phyloP scores from a whole-genome alignment of 306 rosid species.

The Fragaria ananassa region DNA sequence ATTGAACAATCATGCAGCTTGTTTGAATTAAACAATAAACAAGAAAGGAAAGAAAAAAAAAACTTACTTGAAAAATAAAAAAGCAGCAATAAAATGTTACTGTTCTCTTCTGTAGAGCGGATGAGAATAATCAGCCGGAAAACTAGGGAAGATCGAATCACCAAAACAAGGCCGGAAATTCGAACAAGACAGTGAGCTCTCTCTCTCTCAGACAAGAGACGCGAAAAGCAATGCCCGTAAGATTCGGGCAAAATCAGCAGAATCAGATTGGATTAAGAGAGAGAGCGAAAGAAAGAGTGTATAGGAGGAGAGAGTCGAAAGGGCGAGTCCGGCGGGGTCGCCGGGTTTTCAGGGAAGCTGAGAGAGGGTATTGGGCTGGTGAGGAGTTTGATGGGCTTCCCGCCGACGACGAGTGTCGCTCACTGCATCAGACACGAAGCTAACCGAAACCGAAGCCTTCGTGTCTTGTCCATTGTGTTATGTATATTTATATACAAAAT shows the following conservation, averaged over 20 bases:
- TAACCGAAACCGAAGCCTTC: not conserved
- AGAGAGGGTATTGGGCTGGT: not conserved
- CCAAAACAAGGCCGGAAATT: not conserved
- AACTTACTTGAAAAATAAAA: not conserved
- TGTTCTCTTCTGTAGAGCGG: not conserved
- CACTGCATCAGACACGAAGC: not conserved
- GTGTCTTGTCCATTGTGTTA: not conserved
- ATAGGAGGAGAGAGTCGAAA: not conserved
- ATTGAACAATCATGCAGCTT: conserved; percentile 3
- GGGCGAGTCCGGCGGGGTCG: not conserved
- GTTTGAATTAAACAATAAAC: not conserved
- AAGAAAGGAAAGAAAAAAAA: not conserved
- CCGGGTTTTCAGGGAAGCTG: not conserved
- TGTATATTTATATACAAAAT: not conserved
- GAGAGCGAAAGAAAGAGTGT: not conserved
- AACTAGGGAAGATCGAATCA: not conserved
- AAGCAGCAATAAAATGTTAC: not conserved
- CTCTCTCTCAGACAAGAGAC: not conserved
- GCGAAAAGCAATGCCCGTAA: not conserved
- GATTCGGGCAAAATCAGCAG: conserved; percentile 5
- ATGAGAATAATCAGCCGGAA: not conserved
- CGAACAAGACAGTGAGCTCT: not conserved
- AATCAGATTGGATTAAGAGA: not conserved
- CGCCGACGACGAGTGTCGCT: conserved; percentile 1
- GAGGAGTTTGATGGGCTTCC: not conserved